phyloP scores from a whole-genome alignment of 352 stramenopile genomes.

The Phytophthora brassicae region DNA sequence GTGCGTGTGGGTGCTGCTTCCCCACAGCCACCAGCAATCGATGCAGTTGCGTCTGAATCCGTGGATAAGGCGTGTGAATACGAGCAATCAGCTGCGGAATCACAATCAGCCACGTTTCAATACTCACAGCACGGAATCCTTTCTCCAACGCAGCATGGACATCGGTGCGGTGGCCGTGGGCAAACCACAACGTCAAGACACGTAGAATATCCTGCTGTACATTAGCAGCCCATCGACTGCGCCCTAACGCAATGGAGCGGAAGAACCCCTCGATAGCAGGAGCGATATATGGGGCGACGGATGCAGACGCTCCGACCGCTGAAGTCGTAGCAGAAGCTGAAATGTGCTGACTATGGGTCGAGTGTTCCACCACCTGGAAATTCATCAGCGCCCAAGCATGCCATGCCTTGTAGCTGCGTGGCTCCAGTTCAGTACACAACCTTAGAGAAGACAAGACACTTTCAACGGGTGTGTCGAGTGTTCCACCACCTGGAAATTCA shows the following conservation, averaged over 20 bases:
- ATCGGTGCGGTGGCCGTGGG: constrained; percentile 92
- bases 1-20: constrained; percentile 95
- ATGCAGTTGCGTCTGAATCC: constrained; percentile 84
- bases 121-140: constrained; percentile 91
- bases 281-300: constrained; percentile 59
- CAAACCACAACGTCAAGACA: constrained; percentile 98
- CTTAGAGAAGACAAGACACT: constrained; percentile 68
- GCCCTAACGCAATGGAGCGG: constrained; percentile 93
- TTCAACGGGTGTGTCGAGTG: constrained; percentile 75
- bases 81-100: constrained; percentile 96
- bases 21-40: constrained; percentile 89
- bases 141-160: constrained; percentile 78
- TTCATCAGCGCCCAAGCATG: constrained; percentile 98
- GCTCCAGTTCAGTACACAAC: constrained; percentile 71
- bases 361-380: constrained; percentile 94
- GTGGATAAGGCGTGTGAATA: constrained; percentile 67
- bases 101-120: constrained; percentile 98
- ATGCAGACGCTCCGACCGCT: constrained; percentile 22
- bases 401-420: constrained; percentile 90
- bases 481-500: constrained; percentile 97
- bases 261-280: constrained; percentile 93
- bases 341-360: constrained; percentile 48
- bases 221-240: constrained; percentile 94
- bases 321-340: constrained; percentile 32
- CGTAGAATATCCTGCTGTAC: constrained; percentile 99